These are phyloP conservation scores for Cafeteria roenbergensis DNA, from an alignment of 108 stramenopile species.

Conservation along the genomic window DNA sequence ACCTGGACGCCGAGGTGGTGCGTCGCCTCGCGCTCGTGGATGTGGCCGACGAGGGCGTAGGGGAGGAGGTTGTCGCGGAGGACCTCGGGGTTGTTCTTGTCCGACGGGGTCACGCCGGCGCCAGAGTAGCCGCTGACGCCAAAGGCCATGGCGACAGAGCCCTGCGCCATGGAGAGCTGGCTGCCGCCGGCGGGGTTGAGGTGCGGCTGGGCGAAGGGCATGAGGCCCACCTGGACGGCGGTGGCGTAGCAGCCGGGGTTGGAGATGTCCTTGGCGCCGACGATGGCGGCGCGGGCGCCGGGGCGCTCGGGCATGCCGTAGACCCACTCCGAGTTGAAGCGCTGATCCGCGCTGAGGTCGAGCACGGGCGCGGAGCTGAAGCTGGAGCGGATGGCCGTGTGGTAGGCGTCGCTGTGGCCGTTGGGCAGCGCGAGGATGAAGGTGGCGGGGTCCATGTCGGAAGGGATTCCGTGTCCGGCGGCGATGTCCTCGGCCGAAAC, in stretches of 20 bases:
- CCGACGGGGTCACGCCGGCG: slow-evolving; percentile 39
- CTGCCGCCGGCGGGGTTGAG: slow-evolving; percentile 23
- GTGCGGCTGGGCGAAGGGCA: slow-evolving; percentile 31
- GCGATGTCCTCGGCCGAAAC: slow-evolving; percentile 15
- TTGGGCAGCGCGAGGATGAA: slow-evolving; percentile 17
- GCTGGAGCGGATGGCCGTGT: neutral
- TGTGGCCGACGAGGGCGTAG: slow-evolving; percentile 12
- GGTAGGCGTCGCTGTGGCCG: slow-evolving; percentile 5
- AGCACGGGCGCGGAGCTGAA: neutral
- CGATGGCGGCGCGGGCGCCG: slow-evolving; percentile 28
- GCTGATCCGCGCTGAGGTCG: slow-evolving; percentile 15
- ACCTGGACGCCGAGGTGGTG: slow-evolving; percentile 34
- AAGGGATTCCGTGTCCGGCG: neutral
- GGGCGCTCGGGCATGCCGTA: slow-evolving; percentile 40
- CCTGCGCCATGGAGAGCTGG: slow-evolving; percentile 35
- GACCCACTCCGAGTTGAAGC: slow-evolving; percentile 17
- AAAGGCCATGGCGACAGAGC: slow-evolving; percentile 7
- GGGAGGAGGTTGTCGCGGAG: slow-evolving; percentile 17
- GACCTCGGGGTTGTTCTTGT: slow-evolving; percentile 22
- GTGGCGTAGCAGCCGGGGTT: slow-evolving; percentile 52
- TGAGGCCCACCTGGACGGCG: slow-evolving; percentile 41
- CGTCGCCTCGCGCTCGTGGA: slow-evolving; percentile 13
- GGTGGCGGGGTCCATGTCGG: neutral
- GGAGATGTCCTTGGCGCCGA: slow-evolving; percentile 28
- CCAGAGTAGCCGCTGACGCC: slow-evolving; percentile 44